phyloP scores from a whole-genome alignment of 2,329 filamentous ascomycete genomes.

The Verticillium tricorpus region DNA sequence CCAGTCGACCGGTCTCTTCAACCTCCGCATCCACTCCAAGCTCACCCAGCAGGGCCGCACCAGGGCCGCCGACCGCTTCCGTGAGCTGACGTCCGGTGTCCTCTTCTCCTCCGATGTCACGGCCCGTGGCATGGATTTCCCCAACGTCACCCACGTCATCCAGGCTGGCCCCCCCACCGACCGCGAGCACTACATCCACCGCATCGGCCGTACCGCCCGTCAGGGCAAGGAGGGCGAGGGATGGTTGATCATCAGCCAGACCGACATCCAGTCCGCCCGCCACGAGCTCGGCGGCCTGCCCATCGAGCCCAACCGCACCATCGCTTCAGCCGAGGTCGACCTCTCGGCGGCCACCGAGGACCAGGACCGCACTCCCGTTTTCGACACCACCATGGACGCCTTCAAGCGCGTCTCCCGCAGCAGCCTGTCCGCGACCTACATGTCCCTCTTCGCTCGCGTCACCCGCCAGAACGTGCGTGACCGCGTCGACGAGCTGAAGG shows the following conservation, averaged over 20 bases:
- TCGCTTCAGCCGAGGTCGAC: conserved; percentile 50
- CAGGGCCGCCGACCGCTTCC: conserved; percentile 67
- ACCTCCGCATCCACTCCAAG: conserved; percentile 71
- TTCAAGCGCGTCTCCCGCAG: conserved; percentile 22
- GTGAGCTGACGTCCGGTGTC: conserved; percentile 54
- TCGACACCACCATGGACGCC: neutral
- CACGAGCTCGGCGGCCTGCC: conserved; percentile 54
- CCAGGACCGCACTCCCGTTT: conserved; percentile 28
- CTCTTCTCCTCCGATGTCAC: conserved; percentile 77
- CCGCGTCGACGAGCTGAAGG: conserved; percentile 47
- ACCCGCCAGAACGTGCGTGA: conserved; percentile 29
- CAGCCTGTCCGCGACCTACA: conserved; percentile 42
- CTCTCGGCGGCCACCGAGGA: conserved; percentile 22
- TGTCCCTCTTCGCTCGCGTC: conserved; percentile 51
- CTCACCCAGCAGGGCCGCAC: conserved; percentile 69
- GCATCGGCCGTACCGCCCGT: conserved; percentile 71
- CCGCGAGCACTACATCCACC: conserved; percentile 71
- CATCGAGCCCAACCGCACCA: conserved; percentile 47
- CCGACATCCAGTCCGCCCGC: conserved; percentile 46
- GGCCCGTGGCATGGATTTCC: conserved; percentile 80
- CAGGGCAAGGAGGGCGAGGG: conserved; percentile 70
- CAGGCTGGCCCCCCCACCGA: conserved; percentile 62
- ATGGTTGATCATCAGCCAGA: conserved; percentile 58
- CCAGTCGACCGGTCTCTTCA: neutral
- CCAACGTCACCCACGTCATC: conserved; percentile 73